Percentiles rank a stretch among this genome's conserved stretches.
Conservation (phyloP, 108 stramenopile genomes). For the Fistulifera solaris region DNA sequence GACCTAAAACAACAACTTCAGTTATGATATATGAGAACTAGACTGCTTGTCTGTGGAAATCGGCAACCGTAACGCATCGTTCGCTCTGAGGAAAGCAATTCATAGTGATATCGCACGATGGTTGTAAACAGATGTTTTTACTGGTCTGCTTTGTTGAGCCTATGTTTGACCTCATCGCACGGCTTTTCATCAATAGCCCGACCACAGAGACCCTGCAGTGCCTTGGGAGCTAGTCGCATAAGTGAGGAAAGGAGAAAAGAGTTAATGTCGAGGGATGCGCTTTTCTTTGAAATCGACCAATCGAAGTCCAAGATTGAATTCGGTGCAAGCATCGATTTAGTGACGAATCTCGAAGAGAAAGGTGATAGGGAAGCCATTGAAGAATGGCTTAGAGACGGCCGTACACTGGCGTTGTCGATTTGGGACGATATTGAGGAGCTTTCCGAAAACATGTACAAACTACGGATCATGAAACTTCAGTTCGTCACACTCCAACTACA, state of each 20-base stretch:
- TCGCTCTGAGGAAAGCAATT: too few species aligned
- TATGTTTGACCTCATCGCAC: too few species aligned
- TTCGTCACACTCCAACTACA: constrained; percentile 68
- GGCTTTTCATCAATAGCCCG: too few species aligned
- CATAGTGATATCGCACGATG: too few species aligned
- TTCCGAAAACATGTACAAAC: constrained; percentile 39
- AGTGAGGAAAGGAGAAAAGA: constrained; percentile 26
- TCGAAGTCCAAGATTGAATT: constrained; percentile 51
- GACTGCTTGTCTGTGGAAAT: too few species aligned
- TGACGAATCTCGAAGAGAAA: constrained; percentile 32
- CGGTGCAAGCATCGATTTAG: constrained; percentile 50
- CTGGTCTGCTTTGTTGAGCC: too few species aligned
- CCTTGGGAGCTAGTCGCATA: too few species aligned
- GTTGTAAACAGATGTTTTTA: too few species aligned
- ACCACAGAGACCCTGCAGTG: too few species aligned
- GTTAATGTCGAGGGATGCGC: constrained; percentile 51
- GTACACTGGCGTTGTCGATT: constrained; percentile 52
- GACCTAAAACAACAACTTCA: too few species aligned
- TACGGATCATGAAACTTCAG: constrained; percentile 70
- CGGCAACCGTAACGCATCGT: too few species aligned
- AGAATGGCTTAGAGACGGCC: constrained; percentile 55
- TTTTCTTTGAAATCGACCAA: constrained; percentile 57
- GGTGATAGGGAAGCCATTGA: constrained; percentile 23
- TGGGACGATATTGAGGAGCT: constrained; percentile 60
- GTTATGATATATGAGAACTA: too few species aligned